Base-by-base conservation (phyloP, 495 filamentous ascomycete species). In the Pyrenula massariospora region DNA sequence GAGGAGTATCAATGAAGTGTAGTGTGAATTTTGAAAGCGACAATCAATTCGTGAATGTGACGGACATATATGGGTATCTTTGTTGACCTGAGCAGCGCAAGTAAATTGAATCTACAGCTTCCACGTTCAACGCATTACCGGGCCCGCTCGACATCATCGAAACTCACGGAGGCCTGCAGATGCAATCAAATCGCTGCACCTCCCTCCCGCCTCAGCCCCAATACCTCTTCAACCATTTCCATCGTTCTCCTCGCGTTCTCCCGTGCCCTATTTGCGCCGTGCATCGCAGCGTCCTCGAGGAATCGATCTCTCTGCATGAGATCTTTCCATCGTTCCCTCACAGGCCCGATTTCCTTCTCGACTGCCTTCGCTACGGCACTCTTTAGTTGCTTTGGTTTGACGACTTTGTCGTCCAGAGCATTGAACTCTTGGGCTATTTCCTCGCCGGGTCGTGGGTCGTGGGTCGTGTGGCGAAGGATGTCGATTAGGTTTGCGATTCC, bases 401-500 rank as follows among this genome's bases (percentile, higher is more conserved):
- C 15, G 50, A 19, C n/a, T 8, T 19, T 20, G n/a, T 5, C 19
- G 22, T 24, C 22, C 10, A 24, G 22, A 19, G 8, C 20, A 10
- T 52, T 20, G 50, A 52, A 52, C 19, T 52, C 50, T 21, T 20
- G 19, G 19, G 19, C 19, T 8, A 52, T 8, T 8, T 8, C 8
- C 20, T 52, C 19, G 50, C 8, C 8, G 10, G 50, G 19, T 10
- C 8, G 19, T 8, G 8, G 10, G 8, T 52, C 50, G 19, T 8
- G n/a, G 19, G 8, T 20, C 8, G 20, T 5, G 50, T 88, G 81
- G 42, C 81, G 79, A 21, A 89, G 70, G 31, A 98, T 77, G 52
- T 87, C 80, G 20, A 98, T 68, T 15, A 98, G 72, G 67, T 97
- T 98, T 19, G 91, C 82, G 0, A 98, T 84, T 1, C 90, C 94